A percentile compares a stretch with the other conserved stretches of the same genome.
These are phyloP conservation scores for Cruciata laevipes DNA, from an alignment of 257 asterid genomes.

Conservation along the genomic window DNA sequence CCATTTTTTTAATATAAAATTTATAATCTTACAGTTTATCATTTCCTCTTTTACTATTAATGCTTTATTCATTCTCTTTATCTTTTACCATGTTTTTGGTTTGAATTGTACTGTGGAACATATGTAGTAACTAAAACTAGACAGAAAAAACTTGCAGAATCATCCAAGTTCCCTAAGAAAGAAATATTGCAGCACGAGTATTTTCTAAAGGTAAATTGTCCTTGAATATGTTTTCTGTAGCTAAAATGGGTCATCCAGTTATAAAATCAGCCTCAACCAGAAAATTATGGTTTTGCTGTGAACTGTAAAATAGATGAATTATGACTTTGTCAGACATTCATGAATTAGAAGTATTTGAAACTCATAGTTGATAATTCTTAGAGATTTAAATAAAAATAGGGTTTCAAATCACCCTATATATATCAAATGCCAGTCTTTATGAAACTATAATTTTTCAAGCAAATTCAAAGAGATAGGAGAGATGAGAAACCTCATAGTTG, in stretches of 20 bases:
- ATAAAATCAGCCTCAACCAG: not conserved
- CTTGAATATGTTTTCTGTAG: not conserved
- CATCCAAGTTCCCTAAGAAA: not conserved
- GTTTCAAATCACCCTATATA: not conserved
- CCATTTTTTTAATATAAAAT: too few relatives aligned
- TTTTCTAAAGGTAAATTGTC: not conserved
- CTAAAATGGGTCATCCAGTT: not conserved
- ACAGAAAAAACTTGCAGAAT: not conserved
- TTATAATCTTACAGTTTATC: too few relatives aligned
- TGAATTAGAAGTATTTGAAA: not conserved
- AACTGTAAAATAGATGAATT: not conserved
- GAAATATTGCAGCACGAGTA: not conserved
- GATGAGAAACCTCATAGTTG: not conserved
- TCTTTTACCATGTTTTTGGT: not conserved
- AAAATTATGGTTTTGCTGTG: not conserved
- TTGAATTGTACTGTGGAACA: not conserved
- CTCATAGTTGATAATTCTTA: not conserved
- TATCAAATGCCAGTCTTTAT: not conserved
- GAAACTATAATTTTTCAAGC: not conserved
- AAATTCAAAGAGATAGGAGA: not conserved
- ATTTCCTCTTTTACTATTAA: too few relatives aligned
- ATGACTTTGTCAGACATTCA: not conserved
- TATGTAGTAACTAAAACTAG: not conserved
- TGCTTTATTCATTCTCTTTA: not conserved
- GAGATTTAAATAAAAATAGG: not conserved